Base-by-base conservation (phyloP, 257 asterid genomes). In the Solanum ahanhuiri region DNA sequence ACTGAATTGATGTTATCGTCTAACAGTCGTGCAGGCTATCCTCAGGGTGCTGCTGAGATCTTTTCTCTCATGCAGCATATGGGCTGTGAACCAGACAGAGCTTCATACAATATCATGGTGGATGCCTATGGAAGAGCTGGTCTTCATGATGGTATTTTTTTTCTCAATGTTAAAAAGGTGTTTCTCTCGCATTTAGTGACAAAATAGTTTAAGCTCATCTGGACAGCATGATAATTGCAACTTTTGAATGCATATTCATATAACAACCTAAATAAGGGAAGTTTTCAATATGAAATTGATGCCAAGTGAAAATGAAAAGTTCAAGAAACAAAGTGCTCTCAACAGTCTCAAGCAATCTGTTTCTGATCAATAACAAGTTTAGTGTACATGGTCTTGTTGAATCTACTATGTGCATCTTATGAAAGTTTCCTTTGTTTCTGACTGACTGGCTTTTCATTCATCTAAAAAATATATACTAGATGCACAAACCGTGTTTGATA, bases 61-160 rank as follows among this genome's bases (percentile, higher is more conserved):
- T 94, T 95, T 89, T 92, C 98, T 45, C 97, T 95, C 67, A 95
- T 95, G 96, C 92, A 93, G 75, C 97, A 93, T 48, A 94, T 95
- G 98, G 98, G 93, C 69, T 92, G 95, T 51, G 97, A 95, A 87
- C 98, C 97, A 37, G 98, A 95, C 83, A 92, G 93, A 87, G 98
- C 97, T 43, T 94, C 98, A 20, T 95, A 92, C 87, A 95, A 95
- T 85, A 95, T 95, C 67, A 90, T 94, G 97, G 89, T 95, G 89
- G 98, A 95, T 85, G 98, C 98, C 34, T 95, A 95, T 81, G 98
- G 98, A 33, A 93, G 93, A 91, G 96, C 97, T 15, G 98, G 98
- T 85, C 94, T 94, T 71, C 90, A 94, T 83, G 90, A 93, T 89
- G 98, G 98, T 94, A 89, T 8, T 5, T 15, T 76, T 15, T 4